phyloP scores from a whole-genome alignment of 1,139 yeast species.

The Diutina pseudorugosa region DNA sequence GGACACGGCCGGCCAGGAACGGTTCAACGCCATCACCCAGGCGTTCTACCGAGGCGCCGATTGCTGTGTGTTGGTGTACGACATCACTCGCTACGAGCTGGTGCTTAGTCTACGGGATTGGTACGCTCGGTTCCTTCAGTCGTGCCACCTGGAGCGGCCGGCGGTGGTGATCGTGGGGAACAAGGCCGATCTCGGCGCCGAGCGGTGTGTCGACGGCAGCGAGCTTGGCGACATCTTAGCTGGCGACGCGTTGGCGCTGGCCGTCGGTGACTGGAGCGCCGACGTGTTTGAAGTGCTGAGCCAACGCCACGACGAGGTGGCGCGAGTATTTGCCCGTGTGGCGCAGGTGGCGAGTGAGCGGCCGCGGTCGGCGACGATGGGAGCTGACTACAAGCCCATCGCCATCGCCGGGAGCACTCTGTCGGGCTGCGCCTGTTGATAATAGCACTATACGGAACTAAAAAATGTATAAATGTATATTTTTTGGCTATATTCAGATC shows the following conservation, averaged over 20 bases:
- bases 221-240: constrained; percentile 29
- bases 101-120: constrained; percentile 39
- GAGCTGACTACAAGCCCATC: not conserved
- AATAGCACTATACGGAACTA: too few species aligned
- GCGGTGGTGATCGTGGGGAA: constrained; percentile 46
- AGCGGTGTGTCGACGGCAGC: constrained; percentile 28
- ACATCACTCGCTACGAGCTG: constrained; percentile 60
- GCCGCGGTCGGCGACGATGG: not conserved
- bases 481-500: not conserved
- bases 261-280: constrained; percentile 25
- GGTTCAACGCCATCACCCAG: constrained; percentile 93
- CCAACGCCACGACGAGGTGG: constrained; percentile 25
- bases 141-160: constrained; percentile 38
- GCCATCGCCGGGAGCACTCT: not conserved
- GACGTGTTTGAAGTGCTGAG: constrained; percentile 37
- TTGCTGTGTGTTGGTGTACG: constrained; percentile 92
- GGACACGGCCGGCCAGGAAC: constrained; percentile 99
- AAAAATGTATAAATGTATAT: too few species aligned
- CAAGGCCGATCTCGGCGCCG: constrained; percentile 29
- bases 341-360: constrained; percentile 25
- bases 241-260: constrained; percentile 14
- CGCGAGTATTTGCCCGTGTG: constrained; percentile 28
- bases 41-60: constrained; percentile 98
- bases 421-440: not conserved
- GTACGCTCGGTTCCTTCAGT: constrained; percentile 37